Evolutionary conservation across 495 filamentous ascomycete species (phyloP).

Genomic region (Aspergillus mulundensis): DNA sequence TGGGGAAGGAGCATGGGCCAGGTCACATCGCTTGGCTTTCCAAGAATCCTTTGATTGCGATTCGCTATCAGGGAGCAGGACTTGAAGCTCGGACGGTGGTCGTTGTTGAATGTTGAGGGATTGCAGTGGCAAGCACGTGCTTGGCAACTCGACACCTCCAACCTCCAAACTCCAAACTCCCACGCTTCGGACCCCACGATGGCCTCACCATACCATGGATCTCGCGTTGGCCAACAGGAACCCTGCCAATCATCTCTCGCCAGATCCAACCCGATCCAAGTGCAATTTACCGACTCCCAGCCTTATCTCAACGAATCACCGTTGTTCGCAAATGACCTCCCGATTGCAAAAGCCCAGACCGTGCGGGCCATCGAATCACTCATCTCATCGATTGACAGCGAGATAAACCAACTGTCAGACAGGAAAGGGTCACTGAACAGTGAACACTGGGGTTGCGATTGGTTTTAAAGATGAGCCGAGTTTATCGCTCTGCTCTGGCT

Average conservation of each 20-base stretch:
- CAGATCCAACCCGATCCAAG: background rate
- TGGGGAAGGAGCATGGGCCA: background rate
- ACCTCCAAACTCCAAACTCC: background rate
- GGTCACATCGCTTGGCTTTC: background rate
- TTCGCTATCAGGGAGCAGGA: background rate
- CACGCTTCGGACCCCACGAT: background rate
- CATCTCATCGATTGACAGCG: background rate
- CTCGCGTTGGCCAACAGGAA: background rate
- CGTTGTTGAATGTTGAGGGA: background rate
- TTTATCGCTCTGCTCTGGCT: conserved; percentile 10
- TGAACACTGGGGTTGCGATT: background rate
- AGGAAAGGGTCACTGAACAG: background rate
- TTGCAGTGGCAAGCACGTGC: background rate
- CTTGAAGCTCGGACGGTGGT: background rate
- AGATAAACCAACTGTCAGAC: background rate
- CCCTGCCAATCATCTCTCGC: background rate
- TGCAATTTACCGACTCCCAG: background rate
- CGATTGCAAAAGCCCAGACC: background rate
- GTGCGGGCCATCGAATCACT: background rate
- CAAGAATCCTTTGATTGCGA: background rate
- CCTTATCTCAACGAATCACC: background rate
- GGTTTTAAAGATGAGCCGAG: background rate
- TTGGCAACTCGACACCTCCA: background rate
- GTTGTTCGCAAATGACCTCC: background rate
- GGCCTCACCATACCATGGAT: background rate